Percentiles rank a stretch among this genome's conserved stretches.
Conservation (phyloP, 2,329 filamentous ascomycete genomes). For the Trichophaea hybrida region DNA sequence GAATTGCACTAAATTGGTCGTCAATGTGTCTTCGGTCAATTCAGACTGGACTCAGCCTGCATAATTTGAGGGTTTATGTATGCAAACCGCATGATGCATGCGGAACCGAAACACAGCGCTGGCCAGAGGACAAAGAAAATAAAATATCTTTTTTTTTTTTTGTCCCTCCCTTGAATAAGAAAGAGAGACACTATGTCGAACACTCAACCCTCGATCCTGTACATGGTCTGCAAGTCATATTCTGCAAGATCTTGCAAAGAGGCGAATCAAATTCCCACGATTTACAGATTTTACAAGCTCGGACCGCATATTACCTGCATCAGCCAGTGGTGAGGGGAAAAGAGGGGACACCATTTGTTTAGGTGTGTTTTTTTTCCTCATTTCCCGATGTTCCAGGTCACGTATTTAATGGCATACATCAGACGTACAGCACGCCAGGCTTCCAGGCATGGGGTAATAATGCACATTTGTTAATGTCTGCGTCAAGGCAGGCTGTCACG, state of each 20-base stretch:
- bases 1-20: background rate
- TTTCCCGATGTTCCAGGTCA: background rate
- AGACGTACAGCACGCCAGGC: background rate
- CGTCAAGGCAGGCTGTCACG: background rate
- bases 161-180: background rate
- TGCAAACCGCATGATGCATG: constrained; percentile 5
- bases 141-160: background rate
- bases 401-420: background rate
- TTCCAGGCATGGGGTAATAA: background rate
- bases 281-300: background rate
- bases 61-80: constrained; percentile 4
- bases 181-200: background rate
- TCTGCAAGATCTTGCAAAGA: background rate
- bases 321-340: background rate
- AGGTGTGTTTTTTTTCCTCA: background rate
- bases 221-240: background rate
- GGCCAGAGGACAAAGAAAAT: background rate
- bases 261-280: background rate
- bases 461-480: background rate
- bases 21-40: background rate
- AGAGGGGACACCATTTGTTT: background rate
- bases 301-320: background rate
- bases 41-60: background rate
- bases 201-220: background rate
- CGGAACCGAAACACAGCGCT: background rate